Evolutionary conservation across 1,284 basidiomycete species (phyloP).

Genomic region (Thecaphora frezii): DNA sequence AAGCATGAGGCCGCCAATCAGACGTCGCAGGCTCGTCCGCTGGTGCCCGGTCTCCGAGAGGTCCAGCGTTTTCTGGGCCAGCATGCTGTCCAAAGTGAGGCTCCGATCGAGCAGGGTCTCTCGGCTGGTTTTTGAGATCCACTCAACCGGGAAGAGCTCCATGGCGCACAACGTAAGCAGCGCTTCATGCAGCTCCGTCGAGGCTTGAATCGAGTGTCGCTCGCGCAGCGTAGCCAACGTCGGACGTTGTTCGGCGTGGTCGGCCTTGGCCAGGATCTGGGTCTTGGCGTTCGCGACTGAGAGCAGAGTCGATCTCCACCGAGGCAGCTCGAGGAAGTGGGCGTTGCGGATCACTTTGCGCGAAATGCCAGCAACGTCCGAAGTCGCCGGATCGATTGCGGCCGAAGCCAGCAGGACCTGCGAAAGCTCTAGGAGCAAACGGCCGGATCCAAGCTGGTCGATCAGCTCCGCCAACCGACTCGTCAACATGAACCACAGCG

Average conservation of each 20-base stretch:
- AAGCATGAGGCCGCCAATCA: background rate
- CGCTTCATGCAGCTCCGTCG: background rate
- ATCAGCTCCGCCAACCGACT: conserved; percentile 32
- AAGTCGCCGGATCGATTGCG: background rate
- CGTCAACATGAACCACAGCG: conserved; percentile 34
- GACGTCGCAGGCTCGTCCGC: background rate
- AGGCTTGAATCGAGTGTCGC: background rate
- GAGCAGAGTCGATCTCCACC: conserved; percentile 15
- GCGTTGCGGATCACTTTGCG: conserved; percentile 21
- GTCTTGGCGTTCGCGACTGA: background rate
- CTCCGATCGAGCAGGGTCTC: background rate
- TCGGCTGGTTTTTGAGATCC: background rate
- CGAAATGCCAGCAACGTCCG: background rate
- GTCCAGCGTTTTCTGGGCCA: too few relatives aligned
- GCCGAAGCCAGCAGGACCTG: background rate
- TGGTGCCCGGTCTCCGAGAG: background rate
- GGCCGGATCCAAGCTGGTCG: conserved; percentile 10
- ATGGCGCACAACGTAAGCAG: background rate
- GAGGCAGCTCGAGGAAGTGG: conserved; percentile 36
- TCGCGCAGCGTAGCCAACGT: background rate
- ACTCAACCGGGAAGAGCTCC: background rate
- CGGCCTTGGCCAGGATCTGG: background rate
- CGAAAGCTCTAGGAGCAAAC: background rate
- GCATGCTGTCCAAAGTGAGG: background rate
- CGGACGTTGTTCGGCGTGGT: background rate